A percentile compares a stretch with the other conserved stretches of the same genome.
These are phyloP conservation scores for Cercophora sp. DNA, from an alignment of 495 filamentous ascomycete species.

Conservation along the genomic window DNA sequence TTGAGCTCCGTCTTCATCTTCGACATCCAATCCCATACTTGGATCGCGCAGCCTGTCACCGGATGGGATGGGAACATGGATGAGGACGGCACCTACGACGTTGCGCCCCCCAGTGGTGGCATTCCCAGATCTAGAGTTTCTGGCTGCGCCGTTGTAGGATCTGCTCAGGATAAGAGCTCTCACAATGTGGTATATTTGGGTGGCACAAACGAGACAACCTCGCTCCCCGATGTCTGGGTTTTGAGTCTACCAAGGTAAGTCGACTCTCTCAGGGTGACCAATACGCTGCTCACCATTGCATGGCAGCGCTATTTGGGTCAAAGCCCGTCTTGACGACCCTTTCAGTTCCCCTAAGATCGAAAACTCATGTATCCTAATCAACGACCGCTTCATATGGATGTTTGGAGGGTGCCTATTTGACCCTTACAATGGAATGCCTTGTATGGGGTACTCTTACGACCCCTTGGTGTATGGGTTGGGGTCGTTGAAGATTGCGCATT, in stretches of 20 bases:
- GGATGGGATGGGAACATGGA: not conserved
- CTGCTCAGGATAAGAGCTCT: conserved; percentile 6
- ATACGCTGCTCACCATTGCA: too few relatives aligned
- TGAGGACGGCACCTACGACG: not conserved
- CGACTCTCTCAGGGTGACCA: too few relatives aligned
- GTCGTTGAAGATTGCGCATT: not conserved
- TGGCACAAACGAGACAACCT: not conserved
- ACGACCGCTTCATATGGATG: conserved; percentile 1
- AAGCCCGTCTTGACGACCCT: not conserved
- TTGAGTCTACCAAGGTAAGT: conserved; percentile 1
- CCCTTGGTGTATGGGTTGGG: not conserved
- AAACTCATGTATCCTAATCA: conserved; percentile 2
- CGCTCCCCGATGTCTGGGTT: not conserved
- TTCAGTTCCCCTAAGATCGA: not conserved
- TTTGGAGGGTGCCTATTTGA: conserved; percentile 1
- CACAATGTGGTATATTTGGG: conserved; percentile 5
- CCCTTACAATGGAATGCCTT: not conserved
- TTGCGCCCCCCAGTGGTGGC: not conserved
- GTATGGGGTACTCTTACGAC: conserved; percentile 2
- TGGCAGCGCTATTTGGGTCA: conserved; percentile 4
- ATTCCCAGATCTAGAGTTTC: conserved; percentile 4
- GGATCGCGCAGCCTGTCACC: conserved; percentile 1
- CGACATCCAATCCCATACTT: conserved; percentile 5
- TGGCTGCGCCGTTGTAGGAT: conserved; percentile 5
- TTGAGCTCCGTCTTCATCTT: conserved; percentile 6